Evolutionary conservation across 768 basidiomycete species (phyloP).

Genomic region (Psilocybe sp.): DNA sequence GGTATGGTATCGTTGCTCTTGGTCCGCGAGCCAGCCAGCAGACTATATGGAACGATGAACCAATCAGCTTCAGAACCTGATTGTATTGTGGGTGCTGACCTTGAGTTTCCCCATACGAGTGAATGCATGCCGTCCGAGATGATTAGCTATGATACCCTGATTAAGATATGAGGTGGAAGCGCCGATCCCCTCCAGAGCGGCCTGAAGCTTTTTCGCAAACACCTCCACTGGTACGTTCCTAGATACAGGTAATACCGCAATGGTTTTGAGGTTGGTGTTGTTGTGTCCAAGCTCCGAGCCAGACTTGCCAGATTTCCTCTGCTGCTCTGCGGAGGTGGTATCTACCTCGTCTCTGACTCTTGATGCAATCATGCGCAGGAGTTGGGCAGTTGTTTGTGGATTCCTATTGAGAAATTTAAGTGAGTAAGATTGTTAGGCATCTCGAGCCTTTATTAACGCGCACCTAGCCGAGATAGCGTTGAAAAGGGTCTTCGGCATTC

Average conservation of each 20-base stretch:
- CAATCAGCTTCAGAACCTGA: not conserved
- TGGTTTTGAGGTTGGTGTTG: constrained; percentile 89
- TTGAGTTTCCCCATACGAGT: constrained; percentile 97
- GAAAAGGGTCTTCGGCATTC: constrained; percentile 96
- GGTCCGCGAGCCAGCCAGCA: constrained; percentile 88
- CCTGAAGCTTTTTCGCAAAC: constrained; percentile 86
- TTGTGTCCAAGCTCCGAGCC: constrained; percentile 67
- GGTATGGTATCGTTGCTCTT: constrained; percentile 89
- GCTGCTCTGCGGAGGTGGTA: constrained; percentile 41
- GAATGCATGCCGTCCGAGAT: constrained; percentile 94
- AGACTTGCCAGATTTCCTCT: constrained; percentile 43
- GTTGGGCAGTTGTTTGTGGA: constrained; percentile 82
- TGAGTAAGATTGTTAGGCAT: not conserved
- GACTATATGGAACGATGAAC: constrained; percentile 23
- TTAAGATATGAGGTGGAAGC: constrained; percentile 90
- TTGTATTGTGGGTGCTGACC: constrained; percentile 46
- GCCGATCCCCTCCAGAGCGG: constrained; percentile 89
- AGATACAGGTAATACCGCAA: constrained; percentile 86
- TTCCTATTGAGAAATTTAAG: constrained; percentile 43
- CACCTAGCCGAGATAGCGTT: constrained; percentile 92
- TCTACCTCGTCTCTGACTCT: constrained; percentile 85
- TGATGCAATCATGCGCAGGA: constrained; percentile 88
- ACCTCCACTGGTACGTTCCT: constrained; percentile 85
- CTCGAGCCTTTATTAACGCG: constrained; percentile 11
- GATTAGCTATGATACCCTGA: constrained; percentile 88